Evolutionary conservation across 257 asterid species (phyloP).

Genomic region (Solanum piurae): DNA sequence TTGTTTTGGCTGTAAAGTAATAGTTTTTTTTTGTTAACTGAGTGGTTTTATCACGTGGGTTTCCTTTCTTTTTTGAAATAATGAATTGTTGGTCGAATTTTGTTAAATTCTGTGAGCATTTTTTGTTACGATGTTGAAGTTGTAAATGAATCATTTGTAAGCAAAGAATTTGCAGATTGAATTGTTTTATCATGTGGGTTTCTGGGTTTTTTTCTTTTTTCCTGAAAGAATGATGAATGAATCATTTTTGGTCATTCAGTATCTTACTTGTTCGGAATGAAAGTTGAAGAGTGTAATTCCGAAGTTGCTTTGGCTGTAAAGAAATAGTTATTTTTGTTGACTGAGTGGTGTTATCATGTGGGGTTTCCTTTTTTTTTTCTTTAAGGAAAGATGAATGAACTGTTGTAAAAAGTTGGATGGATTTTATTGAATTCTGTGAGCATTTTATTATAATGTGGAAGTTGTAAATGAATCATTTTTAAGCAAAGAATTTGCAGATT

Average conservation of each 20-base stretch:
- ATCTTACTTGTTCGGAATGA: not conserved
- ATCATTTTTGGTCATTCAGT: not conserved
- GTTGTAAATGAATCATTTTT: not conserved
- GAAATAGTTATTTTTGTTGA: not conserved
- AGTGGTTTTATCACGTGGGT: not conserved
- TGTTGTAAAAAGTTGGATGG: not conserved
- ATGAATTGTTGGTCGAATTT: not conserved
- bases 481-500: not conserved
- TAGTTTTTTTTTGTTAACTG: not conserved
- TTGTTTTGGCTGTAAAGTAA: not conserved
- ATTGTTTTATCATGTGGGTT: not conserved
- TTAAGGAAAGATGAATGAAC: not conserved
- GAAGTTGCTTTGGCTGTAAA: not conserved
- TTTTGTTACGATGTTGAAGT: not conserved
- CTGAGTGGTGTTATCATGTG: not conserved
- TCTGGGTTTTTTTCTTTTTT: not conserved
- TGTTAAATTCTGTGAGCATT: not conserved
- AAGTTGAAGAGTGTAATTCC: not conserved
- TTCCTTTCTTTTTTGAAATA: not conserved
- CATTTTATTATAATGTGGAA: not conserved
- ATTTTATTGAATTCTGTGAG: not conserved
- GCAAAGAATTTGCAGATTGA: not conserved
- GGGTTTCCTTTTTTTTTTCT: not conserved
- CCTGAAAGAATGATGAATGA: not conserved
- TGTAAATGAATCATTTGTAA: not conserved